Evolutionary conservation across 2,329 filamentous ascomycete genomes (phyloP).

Genomic region (Corinectria fuckeliana): DNA sequence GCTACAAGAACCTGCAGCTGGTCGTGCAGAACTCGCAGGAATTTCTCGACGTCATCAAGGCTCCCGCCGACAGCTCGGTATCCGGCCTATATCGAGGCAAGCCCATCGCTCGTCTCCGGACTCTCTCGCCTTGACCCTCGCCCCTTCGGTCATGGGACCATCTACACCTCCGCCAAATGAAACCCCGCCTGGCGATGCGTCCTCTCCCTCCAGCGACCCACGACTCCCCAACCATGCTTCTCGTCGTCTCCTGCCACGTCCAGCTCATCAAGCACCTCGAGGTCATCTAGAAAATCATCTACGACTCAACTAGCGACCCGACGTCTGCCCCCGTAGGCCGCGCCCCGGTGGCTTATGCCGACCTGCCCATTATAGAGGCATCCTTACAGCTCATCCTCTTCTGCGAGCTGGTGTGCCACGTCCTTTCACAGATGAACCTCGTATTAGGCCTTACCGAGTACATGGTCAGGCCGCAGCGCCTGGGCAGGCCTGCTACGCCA

Average conservation of each 20-base stretch:
- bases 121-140: constrained; percentile 6
- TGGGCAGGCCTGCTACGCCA: constrained; percentile 36
- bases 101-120: constrained; percentile 12
- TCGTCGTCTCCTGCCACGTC: constrained; percentile 40
- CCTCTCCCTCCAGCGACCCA: constrained; percentile 16
- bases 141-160: constrained; percentile 7
- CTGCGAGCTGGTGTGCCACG: constrained; percentile 35
- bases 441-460: constrained; percentile 36
- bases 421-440: constrained; percentile 36
- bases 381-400: constrained; percentile 39
- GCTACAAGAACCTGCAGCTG: constrained; percentile 30
- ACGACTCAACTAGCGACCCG: constrained; percentile 23
- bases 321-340: constrained; percentile 21
- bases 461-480: constrained; percentile 29
- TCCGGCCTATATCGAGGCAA: constrained; percentile 7
- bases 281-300: constrained; percentile 27
- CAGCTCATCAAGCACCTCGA: constrained; percentile 39
- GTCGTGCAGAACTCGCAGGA: constrained; percentile 34
- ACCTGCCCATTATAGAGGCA: constrained; percentile 33
- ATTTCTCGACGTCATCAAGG: constrained; percentile 36
- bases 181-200: neutral
- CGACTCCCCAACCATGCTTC: constrained; percentile 37
- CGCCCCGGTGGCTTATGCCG: constrained; percentile 34
- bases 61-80: constrained; percentile 31
- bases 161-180: constrained; percentile 2